phyloP scores from a whole-genome alignment of 257 asterid species.

The Galeopsis tetrahit region DNA sequence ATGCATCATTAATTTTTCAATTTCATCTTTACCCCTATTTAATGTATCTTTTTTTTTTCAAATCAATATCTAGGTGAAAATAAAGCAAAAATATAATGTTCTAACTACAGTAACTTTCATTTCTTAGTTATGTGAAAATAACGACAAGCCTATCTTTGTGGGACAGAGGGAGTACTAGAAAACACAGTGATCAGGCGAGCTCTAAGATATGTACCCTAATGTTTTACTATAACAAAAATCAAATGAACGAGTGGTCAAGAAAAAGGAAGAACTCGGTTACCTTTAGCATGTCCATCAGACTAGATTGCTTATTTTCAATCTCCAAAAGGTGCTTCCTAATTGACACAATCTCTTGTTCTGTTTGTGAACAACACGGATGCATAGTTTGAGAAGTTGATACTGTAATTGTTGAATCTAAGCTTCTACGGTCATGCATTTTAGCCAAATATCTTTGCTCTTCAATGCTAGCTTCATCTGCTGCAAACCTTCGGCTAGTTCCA shows the following conservation, averaged over 20 bases:
- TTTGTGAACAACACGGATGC: slow-evolving; percentile 62
- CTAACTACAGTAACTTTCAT: too few relatives aligned
- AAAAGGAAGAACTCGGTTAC: slow-evolving; percentile 42
- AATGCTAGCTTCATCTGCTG: slow-evolving; percentile 59
- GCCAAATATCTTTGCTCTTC: slow-evolving; percentile 69
- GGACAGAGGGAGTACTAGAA: neutral
- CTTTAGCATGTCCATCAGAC: slow-evolving; percentile 78
- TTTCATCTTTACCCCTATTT: too few relatives aligned
- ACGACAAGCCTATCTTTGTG: too few relatives aligned
- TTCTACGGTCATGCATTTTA: slow-evolving; percentile 66
- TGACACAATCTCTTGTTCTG: slow-evolving; percentile 66
- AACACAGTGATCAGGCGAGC: neutral
- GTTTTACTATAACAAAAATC: neutral
- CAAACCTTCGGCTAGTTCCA: slow-evolving; percentile 63
- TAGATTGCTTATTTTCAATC: slow-evolving; percentile 84
- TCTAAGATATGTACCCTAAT: neutral
- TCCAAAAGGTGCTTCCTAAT: slow-evolving; percentile 80
- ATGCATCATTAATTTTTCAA: too few relatives aligned
- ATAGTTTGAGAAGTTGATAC: slow-evolving; percentile 61
- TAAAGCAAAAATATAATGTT: too few relatives aligned
- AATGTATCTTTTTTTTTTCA: too few relatives aligned
- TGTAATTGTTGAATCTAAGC: slow-evolving; percentile 84
- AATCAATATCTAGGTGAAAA: too few relatives aligned
- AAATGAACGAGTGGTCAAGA: slow-evolving; percentile 26
- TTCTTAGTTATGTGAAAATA: too few relatives aligned